phyloP scores from a whole-genome alignment of 768 basidiomycete genomes.

The Mycena albidolilacea region DNA sequence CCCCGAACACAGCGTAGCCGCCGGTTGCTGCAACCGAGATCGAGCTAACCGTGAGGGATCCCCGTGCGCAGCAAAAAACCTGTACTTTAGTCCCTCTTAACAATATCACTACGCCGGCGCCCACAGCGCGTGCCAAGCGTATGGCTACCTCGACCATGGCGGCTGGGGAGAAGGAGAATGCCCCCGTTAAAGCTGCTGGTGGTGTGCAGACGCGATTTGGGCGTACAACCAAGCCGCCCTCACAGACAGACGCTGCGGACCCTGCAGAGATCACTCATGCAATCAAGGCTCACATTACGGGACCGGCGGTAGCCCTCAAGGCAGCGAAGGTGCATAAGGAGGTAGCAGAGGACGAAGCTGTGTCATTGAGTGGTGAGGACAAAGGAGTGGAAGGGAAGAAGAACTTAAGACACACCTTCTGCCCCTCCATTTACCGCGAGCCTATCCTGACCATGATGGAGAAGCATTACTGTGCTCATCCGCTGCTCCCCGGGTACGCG shows the following conservation, averaged over 20 bases:
- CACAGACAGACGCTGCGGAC: background rate
- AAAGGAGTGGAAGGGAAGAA: background rate
- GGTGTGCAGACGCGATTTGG: background rate
- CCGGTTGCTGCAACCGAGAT: no score
- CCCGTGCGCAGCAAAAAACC: no score
- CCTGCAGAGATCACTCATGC: background rate
- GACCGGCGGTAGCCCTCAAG: background rate
- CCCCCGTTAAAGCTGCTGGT: background rate
- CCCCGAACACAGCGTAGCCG: no score
- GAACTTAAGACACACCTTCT: no score
- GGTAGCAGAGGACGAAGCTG: background rate
- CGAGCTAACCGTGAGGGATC: no score
- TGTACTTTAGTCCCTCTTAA: background rate
- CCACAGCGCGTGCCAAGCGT: background rate
- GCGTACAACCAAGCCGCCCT: background rate
- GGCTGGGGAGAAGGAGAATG: background rate
- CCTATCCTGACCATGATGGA: no score
- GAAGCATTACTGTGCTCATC: no score
- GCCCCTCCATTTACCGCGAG: no score
- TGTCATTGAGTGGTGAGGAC: background rate
- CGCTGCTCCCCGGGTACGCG: no score
- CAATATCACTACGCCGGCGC: background rate
- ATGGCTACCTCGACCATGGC: background rate
- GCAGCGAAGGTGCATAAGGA: background rate
- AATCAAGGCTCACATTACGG: background rate